Evolutionary conservation across 2,329 filamentous ascomycete genomes (phyloP).

Genomic region (Hymenoscyphus linearis): DNA sequence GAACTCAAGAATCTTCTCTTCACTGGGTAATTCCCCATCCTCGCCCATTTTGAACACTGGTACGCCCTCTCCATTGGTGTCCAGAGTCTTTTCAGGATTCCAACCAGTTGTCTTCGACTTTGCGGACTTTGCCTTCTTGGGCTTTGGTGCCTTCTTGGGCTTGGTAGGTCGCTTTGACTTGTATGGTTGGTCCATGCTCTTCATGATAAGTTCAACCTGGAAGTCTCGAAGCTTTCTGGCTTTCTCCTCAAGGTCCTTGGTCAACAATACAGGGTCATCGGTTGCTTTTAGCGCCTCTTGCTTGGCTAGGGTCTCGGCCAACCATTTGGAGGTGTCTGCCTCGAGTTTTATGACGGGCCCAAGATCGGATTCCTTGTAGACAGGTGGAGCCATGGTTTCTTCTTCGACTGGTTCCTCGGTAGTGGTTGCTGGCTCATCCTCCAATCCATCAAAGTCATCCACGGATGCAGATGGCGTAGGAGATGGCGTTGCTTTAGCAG

Average conservation of each 20-base stretch:
- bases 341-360: constrained; percentile 56
- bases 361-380: constrained; percentile 71
- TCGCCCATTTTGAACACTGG: constrained; percentile 35
- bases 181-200: constrained; percentile 52
- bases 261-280: constrained; percentile 69
- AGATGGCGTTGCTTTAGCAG: constrained; percentile 33
- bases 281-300: constrained; percentile 66
- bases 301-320: constrained; percentile 62
- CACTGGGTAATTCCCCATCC: constrained; percentile 40
- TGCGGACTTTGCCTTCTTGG: constrained; percentile 20
- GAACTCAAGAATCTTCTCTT: constrained; percentile 49
- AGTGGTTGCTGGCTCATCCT: constrained; percentile 55
- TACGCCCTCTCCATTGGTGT: constrained; percentile 36
- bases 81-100: constrained; percentile 35
- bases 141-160: constrained; percentile 36
- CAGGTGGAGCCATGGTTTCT: constrained; percentile 53
- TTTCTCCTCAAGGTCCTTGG: constrained; percentile 66
- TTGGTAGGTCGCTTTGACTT: constrained; percentile 30
- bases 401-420: constrained; percentile 32
- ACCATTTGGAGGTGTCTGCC: constrained; percentile 63
- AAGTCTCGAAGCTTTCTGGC: constrained; percentile 66
- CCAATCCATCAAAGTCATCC: constrained; percentile 65
- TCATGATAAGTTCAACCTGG: constrained; percentile 65
- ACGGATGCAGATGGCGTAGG: constrained; percentile 39
- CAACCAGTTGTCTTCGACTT: constrained; percentile 32